Conservation (phyloP, 2,329 filamentous ascomycete species). For the Xylaria sp. region DNA sequence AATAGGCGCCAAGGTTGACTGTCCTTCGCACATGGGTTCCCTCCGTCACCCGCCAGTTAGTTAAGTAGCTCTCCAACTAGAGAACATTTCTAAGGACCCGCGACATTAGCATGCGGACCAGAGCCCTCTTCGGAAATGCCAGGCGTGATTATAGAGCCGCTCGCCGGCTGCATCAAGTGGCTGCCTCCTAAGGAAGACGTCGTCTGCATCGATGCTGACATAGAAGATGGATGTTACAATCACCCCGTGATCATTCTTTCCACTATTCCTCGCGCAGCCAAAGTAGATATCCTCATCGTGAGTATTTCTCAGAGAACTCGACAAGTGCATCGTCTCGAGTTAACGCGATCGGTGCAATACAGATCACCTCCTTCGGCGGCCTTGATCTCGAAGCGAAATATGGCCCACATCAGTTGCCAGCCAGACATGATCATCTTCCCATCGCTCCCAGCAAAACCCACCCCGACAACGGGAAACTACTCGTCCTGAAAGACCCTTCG, state of each 20-base stretch:
- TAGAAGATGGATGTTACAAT: slow-evolving; percentile 24
- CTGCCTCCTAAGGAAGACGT: slow-evolving; percentile 15
- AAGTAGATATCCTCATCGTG: slow-evolving; percentile 23
- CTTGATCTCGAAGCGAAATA: slow-evolving; percentile 12
- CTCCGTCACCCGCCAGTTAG: background rate
- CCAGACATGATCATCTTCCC: slow-evolving; percentile 17
- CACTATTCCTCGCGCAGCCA: background rate
- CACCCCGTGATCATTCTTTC: slow-evolving; percentile 23
- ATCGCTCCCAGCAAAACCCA: slow-evolving; percentile 19
- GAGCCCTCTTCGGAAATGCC: slow-evolving; percentile 10
- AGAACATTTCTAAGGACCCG: background rate
- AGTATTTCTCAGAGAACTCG: background rate
- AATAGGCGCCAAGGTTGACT: slow-evolving; percentile 6
- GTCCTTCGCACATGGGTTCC: background rate
- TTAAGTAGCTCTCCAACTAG: background rate
- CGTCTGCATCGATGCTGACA: background rate
- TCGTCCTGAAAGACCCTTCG: background rate
- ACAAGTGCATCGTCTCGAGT: background rate
- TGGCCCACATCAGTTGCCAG: background rate
- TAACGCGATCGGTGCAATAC: background rate
- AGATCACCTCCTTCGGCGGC: slow-evolving; percentile 25
- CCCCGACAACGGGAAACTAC: slow-evolving; percentile 18
- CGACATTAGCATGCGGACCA: background rate
- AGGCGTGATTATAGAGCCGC: slow-evolving; percentile 10
- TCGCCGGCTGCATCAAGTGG: slow-evolving; percentile 28